phyloP scores from a whole-genome alignment of 176 grass and related monocot species.

The Typha latifolia region DNA sequence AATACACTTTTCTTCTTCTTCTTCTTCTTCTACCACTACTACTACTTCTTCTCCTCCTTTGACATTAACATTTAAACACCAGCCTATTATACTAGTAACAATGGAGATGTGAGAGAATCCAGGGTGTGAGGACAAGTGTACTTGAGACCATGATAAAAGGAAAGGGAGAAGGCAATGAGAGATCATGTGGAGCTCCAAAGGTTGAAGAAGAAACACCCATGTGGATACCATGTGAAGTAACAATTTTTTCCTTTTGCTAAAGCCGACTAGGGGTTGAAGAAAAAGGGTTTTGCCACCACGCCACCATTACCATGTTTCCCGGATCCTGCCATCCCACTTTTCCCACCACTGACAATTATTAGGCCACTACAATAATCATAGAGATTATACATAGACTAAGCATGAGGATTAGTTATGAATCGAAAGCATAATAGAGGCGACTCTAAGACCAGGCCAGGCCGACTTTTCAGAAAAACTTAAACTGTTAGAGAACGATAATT shows the following conservation, averaged over 20 bases:
- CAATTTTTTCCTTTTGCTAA: neutral
- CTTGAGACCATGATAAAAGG: neutral
- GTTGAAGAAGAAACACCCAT: neutral
- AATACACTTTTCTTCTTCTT: no score
- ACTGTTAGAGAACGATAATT: neutral
- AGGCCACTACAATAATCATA: no score
- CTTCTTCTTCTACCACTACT: no score
- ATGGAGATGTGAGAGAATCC: neutral
- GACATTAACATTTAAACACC: no score
- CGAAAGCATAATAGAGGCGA: no score
- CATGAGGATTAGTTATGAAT: no score
- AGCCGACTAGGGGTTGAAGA: neutral
- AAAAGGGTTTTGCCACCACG: neutral
- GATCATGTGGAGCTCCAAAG: neutral
- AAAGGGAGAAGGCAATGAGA: neutral
- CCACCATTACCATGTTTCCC: neutral
- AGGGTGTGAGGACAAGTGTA: neutral
- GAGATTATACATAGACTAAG: neutral
- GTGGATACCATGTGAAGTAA: conserved; percentile 4
- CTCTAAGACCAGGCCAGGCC: no score
- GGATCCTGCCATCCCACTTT: neutral
- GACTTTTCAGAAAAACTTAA: neutral
- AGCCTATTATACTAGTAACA: neutral
- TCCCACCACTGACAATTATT: neutral
- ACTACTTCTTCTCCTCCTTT: no score